A percentile compares a stretch with the other conserved stretches of the same genome.
Conservation (phyloP, 176 grass and related monocot genomes). For the Juncus effusus region DNA sequence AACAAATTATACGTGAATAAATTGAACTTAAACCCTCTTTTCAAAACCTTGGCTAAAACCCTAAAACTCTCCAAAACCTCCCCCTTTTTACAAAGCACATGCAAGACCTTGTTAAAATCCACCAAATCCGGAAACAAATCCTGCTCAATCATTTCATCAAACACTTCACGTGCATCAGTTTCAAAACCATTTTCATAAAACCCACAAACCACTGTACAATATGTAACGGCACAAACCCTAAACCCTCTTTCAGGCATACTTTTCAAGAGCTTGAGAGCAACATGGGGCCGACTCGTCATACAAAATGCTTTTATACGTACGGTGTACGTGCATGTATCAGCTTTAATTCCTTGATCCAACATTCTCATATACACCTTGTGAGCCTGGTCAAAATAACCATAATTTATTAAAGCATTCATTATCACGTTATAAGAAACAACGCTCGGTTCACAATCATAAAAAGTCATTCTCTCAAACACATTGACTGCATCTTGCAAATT, state of each 20-base stretch:
- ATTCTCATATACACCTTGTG: conserved; percentile 94
- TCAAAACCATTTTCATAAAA: conserved; percentile 33
- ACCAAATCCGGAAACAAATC: conserved; percentile 41
- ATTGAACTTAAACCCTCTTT: conserved; percentile 52
- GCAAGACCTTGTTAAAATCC: conserved; percentile 79
- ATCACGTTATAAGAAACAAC: conserved; percentile 73
- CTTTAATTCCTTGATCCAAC: conserved; percentile 46
- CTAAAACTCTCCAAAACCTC: conserved; percentile 46
- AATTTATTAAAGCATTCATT: conserved; percentile 72
- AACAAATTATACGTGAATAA: conserved; percentile 84
- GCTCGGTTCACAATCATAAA: conserved; percentile 62
- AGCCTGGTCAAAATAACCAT: conserved; percentile 73
- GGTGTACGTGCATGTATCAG: conserved; percentile 65
- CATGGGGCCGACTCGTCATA: conserved; percentile 59
- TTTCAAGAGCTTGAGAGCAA: conserved; percentile 64
- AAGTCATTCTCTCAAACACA: conserved; percentile 86
- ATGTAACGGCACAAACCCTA: conserved; percentile 38
- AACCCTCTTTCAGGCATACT: conserved; percentile 53
- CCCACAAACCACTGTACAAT: conserved; percentile 62
- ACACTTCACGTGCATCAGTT: conserved; percentile 49
- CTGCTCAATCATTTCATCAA: conserved; percentile 61
- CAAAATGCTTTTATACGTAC: conserved; percentile 81
- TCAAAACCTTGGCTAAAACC: conserved; percentile 64
- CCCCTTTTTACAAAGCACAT: conserved; percentile 72
- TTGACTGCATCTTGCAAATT: conserved; percentile 67